Percentiles rank a stretch among this genome's conserved stretches.
Conservation (phyloP, 495 filamentous ascomycete genomes). For the Talaromyces proteolyticus region DNA sequence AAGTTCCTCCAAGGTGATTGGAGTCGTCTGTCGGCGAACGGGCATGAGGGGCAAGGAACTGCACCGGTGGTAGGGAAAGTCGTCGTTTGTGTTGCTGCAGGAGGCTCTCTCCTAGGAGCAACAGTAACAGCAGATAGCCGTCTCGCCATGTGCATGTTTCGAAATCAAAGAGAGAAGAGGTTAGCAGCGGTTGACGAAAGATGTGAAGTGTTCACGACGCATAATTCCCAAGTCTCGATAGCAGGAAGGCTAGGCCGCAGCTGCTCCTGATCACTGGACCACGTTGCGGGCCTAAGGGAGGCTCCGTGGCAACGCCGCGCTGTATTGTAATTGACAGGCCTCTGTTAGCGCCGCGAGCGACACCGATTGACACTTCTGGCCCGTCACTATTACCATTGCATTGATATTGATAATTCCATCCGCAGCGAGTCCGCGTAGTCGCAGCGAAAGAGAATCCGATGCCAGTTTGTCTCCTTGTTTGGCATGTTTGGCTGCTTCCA, state of each 20-base stretch:
- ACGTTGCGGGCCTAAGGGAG: too few species aligned
- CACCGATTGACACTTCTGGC: too few species aligned
- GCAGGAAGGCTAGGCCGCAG: neutral
- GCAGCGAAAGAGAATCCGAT: too few species aligned
- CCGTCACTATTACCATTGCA: too few species aligned
- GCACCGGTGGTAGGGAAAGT: neutral
- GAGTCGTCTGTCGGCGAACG: conserved; percentile 31
- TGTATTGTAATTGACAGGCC: too few species aligned
- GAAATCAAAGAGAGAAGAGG: neutral
- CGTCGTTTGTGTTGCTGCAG: neutral
- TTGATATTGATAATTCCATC: too few species aligned
- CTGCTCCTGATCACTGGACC: neutral
- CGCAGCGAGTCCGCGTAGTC: too few species aligned
- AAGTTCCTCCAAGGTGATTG: conserved; percentile 36
- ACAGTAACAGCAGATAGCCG: neutral
- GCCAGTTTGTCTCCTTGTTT: too few species aligned
- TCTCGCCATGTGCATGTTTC: neutral
- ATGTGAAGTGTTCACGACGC: too few species aligned
- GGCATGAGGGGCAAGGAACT: conserved; percentile 23
- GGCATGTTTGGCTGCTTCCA: neutral
- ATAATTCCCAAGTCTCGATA: neutral
- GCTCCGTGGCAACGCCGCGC: too few species aligned
- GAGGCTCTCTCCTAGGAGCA: neutral
- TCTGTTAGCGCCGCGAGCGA: too few species aligned
- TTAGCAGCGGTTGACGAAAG: neutral